Percentiles rank a stretch among this genome's conserved stretches.
These are phyloP conservation scores for Peribolospora kevripleyi DNA, from an alignment of 768 basidiomycete genomes.

Conservation along the genomic window DNA sequence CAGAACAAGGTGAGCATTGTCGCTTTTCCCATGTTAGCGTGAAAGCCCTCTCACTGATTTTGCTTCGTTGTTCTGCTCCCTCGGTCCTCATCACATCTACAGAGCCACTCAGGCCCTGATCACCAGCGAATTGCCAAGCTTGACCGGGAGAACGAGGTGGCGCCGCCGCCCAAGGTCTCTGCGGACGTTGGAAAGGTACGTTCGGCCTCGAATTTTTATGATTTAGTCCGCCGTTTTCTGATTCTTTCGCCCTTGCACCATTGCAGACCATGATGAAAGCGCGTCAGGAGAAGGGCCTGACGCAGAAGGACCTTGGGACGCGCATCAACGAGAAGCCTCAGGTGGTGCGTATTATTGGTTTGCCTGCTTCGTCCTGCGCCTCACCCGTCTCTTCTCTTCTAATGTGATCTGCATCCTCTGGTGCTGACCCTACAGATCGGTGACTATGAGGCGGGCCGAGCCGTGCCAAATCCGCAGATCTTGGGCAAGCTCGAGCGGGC, in stretches of 20 bases:
- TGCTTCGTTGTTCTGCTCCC: too few relatives aligned
- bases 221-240: too few relatives aligned
- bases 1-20: too few relatives aligned
- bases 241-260: too few relatives aligned
- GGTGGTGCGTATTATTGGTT: neutral
- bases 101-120: slow-evolving; percentile 5
- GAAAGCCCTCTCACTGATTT: too few relatives aligned
- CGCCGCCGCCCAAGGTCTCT: slow-evolving; percentile 11
- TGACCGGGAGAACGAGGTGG: slow-evolving; percentile 13
- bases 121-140: slow-evolving; percentile 13
- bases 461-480: slow-evolving; percentile 9
- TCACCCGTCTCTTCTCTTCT: neutral
- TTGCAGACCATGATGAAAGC: slow-evolving; percentile 6
- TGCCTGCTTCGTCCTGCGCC: neutral
- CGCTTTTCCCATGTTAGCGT: too few relatives aligned
- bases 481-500: slow-evolving; percentile 12
- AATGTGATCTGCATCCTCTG: neutral
- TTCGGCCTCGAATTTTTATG: too few relatives aligned
- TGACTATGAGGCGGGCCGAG: slow-evolving; percentile 8
- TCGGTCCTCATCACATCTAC: too few relatives aligned
- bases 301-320: slow-evolving; percentile 10
- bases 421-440: slow-evolving; percentile 1
- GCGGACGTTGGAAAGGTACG: slow-evolving; percentile 11
- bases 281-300: slow-evolving; percentile 9
- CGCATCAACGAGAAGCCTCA: slow-evolving; percentile 8